Evolutionary conservation across 208 protist genomes (phyloP).

Genomic region (Trypanosoma congolense): DNA sequence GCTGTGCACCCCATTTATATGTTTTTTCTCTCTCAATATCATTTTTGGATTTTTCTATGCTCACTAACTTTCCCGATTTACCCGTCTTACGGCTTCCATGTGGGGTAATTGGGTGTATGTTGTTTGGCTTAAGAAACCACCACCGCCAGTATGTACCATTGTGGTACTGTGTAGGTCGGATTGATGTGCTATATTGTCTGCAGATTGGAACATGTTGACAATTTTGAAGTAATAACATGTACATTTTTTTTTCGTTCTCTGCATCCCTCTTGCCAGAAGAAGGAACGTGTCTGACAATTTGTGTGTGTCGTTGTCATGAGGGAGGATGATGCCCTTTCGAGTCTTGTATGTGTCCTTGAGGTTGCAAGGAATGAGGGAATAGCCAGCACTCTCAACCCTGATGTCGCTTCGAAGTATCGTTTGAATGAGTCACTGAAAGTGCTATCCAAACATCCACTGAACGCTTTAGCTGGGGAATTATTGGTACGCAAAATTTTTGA

Average conservation of each 20-base stretch:
- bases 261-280: not conserved
- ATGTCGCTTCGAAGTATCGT: slow-evolving; percentile 6
- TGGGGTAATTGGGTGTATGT: too few species aligned
- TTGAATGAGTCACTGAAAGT: slow-evolving; percentile 24
- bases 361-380: slow-evolving; percentile 16
- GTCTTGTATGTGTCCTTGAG: slow-evolving; percentile 24
- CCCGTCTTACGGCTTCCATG: too few species aligned
- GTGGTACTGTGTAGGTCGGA: too few species aligned
- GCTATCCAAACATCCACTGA: slow-evolving; percentile 20
- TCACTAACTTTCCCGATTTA: too few species aligned
- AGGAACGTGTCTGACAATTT: not conserved
- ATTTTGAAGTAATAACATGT: too few species aligned
- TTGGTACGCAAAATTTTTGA: slow-evolving; percentile 26
- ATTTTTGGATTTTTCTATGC: too few species aligned
- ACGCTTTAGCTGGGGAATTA: slow-evolving; percentile 12
- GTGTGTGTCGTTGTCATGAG: slow-evolving; percentile 16
- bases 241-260: slow-evolving; percentile 25
- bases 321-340: slow-evolving; percentile 25
- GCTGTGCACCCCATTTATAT: too few species aligned
- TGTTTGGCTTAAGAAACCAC: too few species aligned
- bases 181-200: too few species aligned
- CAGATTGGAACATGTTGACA: too few species aligned
- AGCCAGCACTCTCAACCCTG: slow-evolving; percentile 3
- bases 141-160: too few species aligned
- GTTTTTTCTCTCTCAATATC: too few species aligned